A percentile compares a stretch with the other conserved stretches of the same genome.
Conservation (phyloP, 495 filamentous ascomycete species). For the Aspergillus kassunensis region DNA sequence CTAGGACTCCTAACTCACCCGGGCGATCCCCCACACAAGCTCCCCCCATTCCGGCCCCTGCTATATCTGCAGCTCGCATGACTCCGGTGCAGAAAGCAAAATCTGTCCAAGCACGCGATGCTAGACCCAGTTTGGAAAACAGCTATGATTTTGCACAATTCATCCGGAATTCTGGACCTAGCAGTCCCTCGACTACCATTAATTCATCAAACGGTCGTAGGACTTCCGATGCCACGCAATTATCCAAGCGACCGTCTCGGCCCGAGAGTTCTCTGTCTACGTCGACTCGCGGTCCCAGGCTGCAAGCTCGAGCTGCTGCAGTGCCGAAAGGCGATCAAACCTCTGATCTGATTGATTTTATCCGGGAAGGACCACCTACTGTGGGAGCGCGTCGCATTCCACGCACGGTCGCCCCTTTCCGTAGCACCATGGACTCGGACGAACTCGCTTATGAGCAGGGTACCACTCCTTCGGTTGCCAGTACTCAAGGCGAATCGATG, state of each 20-base stretch:
- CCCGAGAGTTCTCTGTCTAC: slow-evolving; percentile 20
- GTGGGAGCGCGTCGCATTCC: slow-evolving; percentile 63
- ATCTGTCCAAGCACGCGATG: slow-evolving; percentile 58
- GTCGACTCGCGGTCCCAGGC: slow-evolving; percentile 31
- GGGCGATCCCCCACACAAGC: slow-evolving; percentile 26
- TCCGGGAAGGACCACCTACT: slow-evolving; percentile 72
- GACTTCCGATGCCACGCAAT: slow-evolving; percentile 18
- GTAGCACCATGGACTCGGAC: slow-evolving; percentile 80
- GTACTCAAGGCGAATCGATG: slow-evolving; percentile 41
- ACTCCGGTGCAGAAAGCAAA: slow-evolving; percentile 26
- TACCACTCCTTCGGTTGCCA: slow-evolving; percentile 35
- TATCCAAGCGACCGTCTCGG: slow-evolving; percentile 17
- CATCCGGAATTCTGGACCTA: slow-evolving; percentile 56
- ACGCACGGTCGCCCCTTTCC: slow-evolving; percentile 79
- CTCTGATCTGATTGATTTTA: slow-evolving; percentile 90
- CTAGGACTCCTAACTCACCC: slow-evolving; percentile 22
- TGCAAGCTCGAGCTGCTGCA: slow-evolving; percentile 71
- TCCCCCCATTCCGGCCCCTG: background rate
- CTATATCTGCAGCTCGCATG: slow-evolving; percentile 26
- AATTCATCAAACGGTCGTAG: slow-evolving; percentile 11
- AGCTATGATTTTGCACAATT: slow-evolving; percentile 81
- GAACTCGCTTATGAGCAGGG: slow-evolving; percentile 50
- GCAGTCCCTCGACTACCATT: background rate
- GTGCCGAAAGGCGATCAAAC: slow-evolving; percentile 59
- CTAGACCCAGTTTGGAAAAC: slow-evolving; percentile 59